Percentiles rank a stretch among this genome's conserved stretches.
Evolutionary conservation across 1,284 basidiomycete species (phyloP).

Genomic region (Cryptococcus maquisensis): DNA sequence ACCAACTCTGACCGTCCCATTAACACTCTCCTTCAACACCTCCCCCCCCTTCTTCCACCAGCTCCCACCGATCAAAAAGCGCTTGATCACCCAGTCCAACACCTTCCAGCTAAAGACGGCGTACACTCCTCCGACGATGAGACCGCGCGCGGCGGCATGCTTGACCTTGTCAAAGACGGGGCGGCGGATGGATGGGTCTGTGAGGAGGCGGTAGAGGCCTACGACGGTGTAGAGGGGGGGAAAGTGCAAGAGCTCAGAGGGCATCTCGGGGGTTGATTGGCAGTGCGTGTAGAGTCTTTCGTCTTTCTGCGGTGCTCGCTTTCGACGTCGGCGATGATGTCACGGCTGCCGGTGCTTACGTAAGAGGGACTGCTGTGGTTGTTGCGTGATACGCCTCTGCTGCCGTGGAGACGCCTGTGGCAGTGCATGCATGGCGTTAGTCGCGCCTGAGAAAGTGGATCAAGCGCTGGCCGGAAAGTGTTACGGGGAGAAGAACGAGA

Average conservation of each 20-base stretch:
- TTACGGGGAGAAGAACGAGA: background rate
- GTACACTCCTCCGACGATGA: conserved; percentile 38
- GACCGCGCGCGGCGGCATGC: conserved; percentile 44
- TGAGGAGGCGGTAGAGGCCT: conserved; percentile 41
- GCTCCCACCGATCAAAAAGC: conserved; percentile 31
- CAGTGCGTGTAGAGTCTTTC: conserved; percentile 3
- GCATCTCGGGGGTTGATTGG: conserved; percentile 37
- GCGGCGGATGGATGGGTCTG: conserved; percentile 39
- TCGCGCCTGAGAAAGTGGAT: no score
- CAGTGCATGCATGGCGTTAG: no score
- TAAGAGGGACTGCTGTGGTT: no score
- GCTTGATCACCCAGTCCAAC: conserved; percentile 40
- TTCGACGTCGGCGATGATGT: conserved; percentile 6
- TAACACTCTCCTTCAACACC: conserved; percentile 18
- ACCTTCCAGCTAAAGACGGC: conserved; percentile 35
- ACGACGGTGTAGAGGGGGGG: conserved; percentile 46
- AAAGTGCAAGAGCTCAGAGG: conserved; percentile 44
- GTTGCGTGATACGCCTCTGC: no score
- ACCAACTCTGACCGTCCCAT: conserved; percentile 29
- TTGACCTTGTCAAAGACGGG: conserved; percentile 47
- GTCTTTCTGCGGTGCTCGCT: conserved; percentile 11
- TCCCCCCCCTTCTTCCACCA: conserved; percentile 19
- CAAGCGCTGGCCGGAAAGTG: background rate
- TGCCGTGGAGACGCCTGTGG: no score
- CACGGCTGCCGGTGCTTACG: background rate